phyloP scores from a whole-genome alignment of 1,139 yeast species.

The Lipomyces yarrowii region DNA sequence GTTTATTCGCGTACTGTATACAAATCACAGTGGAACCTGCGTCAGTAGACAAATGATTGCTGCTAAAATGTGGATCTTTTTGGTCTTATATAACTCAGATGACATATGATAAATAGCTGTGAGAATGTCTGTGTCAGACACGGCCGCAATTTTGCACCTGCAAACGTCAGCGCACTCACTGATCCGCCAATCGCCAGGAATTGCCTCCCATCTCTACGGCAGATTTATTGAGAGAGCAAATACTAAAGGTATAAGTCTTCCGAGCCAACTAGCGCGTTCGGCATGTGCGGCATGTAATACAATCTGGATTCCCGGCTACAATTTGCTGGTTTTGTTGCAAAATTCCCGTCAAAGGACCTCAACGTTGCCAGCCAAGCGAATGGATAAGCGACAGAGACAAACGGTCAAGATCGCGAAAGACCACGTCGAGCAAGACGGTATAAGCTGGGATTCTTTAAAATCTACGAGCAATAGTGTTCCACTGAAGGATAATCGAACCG shows the following conservation, averaged over 20 bases:
- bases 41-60: background rate
- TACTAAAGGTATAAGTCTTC: conserved; percentile 10
- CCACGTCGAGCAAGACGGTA: background rate
- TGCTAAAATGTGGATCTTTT: background rate
- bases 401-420: background rate
- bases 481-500: background rate
- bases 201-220: conserved; percentile 19
- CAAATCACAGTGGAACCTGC: no score
- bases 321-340: conserved; percentile 14
- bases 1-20: no score
- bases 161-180: conserved; percentile 26
- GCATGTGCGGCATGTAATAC: conserved; percentile 24
- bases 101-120: background rate
- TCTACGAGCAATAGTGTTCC: background rate
- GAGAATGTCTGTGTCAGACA: background rate
- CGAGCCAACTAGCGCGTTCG: conserved; percentile 20
- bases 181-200: conserved; percentile 11
- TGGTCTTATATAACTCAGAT: background rate
- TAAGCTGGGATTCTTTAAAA: background rate
- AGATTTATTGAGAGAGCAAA: conserved; percentile 16
- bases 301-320: conserved; percentile 29
- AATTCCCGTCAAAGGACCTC: background rate
- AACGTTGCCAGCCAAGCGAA: conserved; percentile 5
- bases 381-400: conserved; percentile 17
- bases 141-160: conserved; percentile 11